Percentiles rank a stretch among this genome's conserved stretches.
These are phyloP conservation scores for Leucogyrophana mollusca DNA, from an alignment of 768 basidiomycete species.

Conservation along the genomic window DNA sequence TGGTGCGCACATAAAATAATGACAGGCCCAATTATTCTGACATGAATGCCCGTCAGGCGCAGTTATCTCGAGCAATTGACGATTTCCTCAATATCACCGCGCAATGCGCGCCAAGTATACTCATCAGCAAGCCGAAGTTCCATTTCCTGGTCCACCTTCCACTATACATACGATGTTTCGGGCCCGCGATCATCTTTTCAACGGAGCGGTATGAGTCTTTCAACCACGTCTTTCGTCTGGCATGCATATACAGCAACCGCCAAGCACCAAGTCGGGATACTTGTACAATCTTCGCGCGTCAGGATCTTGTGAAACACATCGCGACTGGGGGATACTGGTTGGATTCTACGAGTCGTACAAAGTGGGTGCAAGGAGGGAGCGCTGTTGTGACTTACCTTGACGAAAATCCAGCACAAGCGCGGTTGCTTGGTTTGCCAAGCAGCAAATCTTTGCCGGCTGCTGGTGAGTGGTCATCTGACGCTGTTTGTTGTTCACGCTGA, in stretches of 20 bases:
- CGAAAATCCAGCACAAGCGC: constrained; percentile 3
- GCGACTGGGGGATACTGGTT: constrained; percentile 32
- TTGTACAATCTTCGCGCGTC: constrained; percentile 18
- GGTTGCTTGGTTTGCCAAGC: constrained; percentile 4
- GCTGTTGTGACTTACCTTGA: background rate
- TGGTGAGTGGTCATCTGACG: no score
- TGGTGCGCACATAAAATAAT: constrained; percentile 14
- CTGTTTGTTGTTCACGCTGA: no score
- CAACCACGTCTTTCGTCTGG: constrained; percentile 37
- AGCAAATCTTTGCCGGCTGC: no score
- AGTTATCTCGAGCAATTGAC: constrained; percentile 16
- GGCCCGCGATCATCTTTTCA: constrained; percentile 30
- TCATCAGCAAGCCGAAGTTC: constrained; percentile 23
- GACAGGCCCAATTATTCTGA: constrained; percentile 36
- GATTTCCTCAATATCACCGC: constrained; percentile 12
- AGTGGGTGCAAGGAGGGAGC: background rate
- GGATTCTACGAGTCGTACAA: background rate
- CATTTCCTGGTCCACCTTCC: constrained; percentile 24
- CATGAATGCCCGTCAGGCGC: constrained; percentile 3
- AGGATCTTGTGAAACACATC: constrained; percentile 33
- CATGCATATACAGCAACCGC: constrained; percentile 34
- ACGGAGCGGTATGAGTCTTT: constrained; percentile 40
- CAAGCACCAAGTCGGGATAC: constrained; percentile 37
- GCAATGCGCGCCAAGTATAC: constrained; percentile 15
- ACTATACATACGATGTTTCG: constrained; percentile 22